These are phyloP conservation scores for Podochytrium sp. DNA, from an alignment of 192 early-diverging fungal genomes.

Conservation along the genomic window DNA sequence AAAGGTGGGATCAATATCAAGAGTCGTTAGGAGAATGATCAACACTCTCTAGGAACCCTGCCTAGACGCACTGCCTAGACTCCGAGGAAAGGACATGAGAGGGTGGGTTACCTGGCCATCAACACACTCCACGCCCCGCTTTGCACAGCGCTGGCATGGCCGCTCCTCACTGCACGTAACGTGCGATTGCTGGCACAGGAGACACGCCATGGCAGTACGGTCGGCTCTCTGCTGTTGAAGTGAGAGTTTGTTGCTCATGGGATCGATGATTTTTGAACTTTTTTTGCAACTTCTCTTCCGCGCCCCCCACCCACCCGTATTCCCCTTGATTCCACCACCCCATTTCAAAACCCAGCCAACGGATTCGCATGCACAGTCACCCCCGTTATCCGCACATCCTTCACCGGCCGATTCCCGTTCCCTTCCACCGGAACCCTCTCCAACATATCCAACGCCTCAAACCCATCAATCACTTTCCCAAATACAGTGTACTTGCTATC, in stretches of 20 bases:
- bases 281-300: not conserved
- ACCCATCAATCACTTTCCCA: constrained; percentile 92
- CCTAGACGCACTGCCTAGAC: no score
- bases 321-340: no score
- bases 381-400: constrained; percentile 73
- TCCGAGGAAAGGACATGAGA: no score
- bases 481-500: constrained; percentile 70
- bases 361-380: constrained; percentile 96
- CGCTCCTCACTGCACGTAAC: constrained; percentile 44
- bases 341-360: constrained; percentile 61
- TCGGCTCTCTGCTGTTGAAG: not conserved
- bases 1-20: no score
- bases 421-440: constrained; percentile 87
- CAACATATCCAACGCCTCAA: constrained; percentile 81
- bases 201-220: constrained; percentile 25
- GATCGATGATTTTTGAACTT: not conserved
- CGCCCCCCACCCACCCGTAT: not conserved
- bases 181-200: constrained; percentile 23
- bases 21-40: no score
- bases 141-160: constrained; percentile 87
- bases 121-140: constrained; percentile 78
- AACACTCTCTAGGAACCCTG: no score
- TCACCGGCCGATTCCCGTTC: constrained; percentile 73
- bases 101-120: no score
- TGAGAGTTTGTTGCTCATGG: not conserved